Percentiles rank a stretch among this genome's conserved stretches.
These are phyloP conservation scores for Suillus spraguei DNA, from an alignment of 768 basidiomycete genomes.

Conservation along the genomic window DNA sequence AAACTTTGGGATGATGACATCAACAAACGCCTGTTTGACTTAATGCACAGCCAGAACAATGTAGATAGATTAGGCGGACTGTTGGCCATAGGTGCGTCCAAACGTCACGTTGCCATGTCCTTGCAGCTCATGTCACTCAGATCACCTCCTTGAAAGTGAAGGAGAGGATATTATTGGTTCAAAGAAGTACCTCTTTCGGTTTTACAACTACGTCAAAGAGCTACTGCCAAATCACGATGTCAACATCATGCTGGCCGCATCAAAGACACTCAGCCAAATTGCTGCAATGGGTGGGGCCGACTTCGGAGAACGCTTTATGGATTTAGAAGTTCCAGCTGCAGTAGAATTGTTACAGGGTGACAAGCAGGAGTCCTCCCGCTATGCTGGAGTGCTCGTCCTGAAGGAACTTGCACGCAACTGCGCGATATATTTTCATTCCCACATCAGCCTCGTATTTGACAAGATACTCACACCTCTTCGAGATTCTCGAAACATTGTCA, in stretches of 20 bases:
- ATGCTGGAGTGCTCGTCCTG: constrained; percentile 91
- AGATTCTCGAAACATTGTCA: constrained; percentile 86
- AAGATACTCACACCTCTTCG: constrained; percentile 90
- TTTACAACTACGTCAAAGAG: constrained; percentile 92
- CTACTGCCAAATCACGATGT: constrained; percentile 90
- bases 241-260: constrained; percentile 92
- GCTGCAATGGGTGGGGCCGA: constrained; percentile 80
- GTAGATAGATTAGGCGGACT: constrained; percentile 86
- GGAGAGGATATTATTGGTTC: constrained; percentile 83
- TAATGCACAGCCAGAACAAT: constrained; percentile 79
- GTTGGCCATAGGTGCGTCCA: constrained; percentile 75
- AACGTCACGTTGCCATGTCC: constrained; percentile 5
- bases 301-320: constrained; percentile 89
- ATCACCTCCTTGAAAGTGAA: constrained; percentile 75
- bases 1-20: constrained; percentile 89
- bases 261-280: constrained; percentile 90
- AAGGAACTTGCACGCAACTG: constrained; percentile 93
- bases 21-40: constrained; percentile 75
- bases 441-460: constrained; percentile 87
- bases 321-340: constrained; percentile 83
- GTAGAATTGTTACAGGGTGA: constrained; percentile 80
- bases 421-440: constrained; percentile 83
- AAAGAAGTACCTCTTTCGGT: constrained; percentile 78
- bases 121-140: constrained; percentile 34
- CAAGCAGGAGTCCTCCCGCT: constrained; percentile 76